phyloP scores from a whole-genome alignment of 495 filamentous ascomycete genomes.

The Apodospora peruviana region DNA sequence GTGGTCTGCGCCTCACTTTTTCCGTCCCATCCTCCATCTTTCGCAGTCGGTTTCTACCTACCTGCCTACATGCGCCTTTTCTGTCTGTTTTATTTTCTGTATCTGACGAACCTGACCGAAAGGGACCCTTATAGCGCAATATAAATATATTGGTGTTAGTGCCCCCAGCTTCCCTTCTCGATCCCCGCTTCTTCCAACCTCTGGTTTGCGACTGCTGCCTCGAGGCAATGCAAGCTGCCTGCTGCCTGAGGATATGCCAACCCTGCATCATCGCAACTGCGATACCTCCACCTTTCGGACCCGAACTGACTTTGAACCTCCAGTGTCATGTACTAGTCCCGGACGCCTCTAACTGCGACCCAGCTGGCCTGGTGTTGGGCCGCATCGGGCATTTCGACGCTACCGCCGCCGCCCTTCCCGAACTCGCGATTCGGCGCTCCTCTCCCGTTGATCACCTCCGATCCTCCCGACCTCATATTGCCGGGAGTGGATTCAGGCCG shows the following conservation, averaged over 20 bases:
- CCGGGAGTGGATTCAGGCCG: neutral
- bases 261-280: constrained; percentile 15
- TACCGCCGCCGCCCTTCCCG: neutral
- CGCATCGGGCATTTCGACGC: constrained; percentile 12
- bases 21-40: constrained; percentile 2
- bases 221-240: neutral
- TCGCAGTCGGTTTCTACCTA: constrained; percentile 9
- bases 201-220: neutral
- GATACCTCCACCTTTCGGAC: constrained; percentile 10
- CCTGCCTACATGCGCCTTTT: constrained; percentile 11
- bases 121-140: neutral
- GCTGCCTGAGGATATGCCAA: constrained; percentile 27
- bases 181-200: constrained; percentile 12
- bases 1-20: constrained; percentile 32
- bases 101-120: neutral
- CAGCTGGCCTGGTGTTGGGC: constrained; percentile 30
- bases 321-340: constrained; percentile 41
- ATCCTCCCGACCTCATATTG: constrained; percentile 5
- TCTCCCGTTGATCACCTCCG: no score
- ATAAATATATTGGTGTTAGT: constrained; percentile 25
- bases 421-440: constrained; percentile 13
- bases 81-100: neutral
- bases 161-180: neutral
- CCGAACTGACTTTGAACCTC: constrained; percentile 23
- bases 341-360: constrained; percentile 30